Base-by-base conservation (phyloP, 306 rosid genomes). In the Corylus americana region DNA sequence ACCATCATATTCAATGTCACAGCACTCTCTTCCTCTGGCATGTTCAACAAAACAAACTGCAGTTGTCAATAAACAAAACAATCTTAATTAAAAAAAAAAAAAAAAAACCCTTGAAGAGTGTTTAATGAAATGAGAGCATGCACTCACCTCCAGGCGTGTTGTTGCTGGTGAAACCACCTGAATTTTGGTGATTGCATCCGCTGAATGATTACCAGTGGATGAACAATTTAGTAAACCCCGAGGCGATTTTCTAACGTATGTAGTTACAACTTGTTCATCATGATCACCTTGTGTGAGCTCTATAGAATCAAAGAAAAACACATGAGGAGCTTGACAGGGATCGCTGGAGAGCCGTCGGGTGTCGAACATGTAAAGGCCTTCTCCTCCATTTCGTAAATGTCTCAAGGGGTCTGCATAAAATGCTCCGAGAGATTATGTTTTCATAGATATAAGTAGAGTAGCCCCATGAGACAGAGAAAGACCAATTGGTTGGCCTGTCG, bases 391-490 rank as follows among this genome's bases (percentile, higher is more conserved):
- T 87, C n/a, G n/a, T 37, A 22, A 87, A 85, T 1, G 91, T 89
- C 63, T 89, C 91, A 1, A 89, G 31, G 2, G 91, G 93, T 27
- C 72, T 85, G 62, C 71, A 55, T 2, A 89, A 71, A 62, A 77
- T 73, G 61, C 75, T 83, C 0, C 81, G 75, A 1, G 91, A 77
- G 76, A 87, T 27, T 3, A 87, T 66, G 17, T 48, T 51, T 70
- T 89, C 91, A 1, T 87, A 87, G 10, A 87, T 78, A 17, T 85
- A 86, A 11, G 81, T 77, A 1, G 93, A 87, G 63, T 89, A 89
- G 9, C 93, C 91, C 91, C 89, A 85, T 13, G 93, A 79, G 44
- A 87, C 42, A 0, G 93, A 89, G 76, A 89, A 42, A 2, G 84
- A 76, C 93, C 93, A 89, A 4, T 79, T 83, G 74, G 37, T 85